These are phyloP conservation scores for Pulicaria dysenterica DNA, from an alignment of 129 eudicot species.

Conservation along the genomic window DNA sequence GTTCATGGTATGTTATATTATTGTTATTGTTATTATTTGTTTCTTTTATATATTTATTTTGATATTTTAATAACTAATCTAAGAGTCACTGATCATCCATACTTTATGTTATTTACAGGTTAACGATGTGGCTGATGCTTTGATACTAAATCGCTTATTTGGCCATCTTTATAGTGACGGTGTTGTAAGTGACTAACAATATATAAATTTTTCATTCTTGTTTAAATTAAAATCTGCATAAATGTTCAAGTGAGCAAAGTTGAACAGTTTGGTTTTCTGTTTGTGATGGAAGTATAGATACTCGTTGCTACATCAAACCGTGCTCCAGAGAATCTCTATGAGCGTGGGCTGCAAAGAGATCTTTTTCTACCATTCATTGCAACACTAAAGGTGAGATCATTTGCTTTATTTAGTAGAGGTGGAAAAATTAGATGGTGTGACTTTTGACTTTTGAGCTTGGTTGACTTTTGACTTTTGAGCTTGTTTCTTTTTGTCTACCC, in stretches of 20 bases:
- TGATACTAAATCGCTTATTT: constrained; percentile 83
- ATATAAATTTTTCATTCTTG: background rate
- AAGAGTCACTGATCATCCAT: background rate
- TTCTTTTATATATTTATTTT: background rate
- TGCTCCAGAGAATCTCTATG: constrained; percentile 93
- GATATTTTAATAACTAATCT: background rate
- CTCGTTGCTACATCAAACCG: constrained; percentile 98
- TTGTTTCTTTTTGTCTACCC: background rate
- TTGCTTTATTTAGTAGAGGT: background rate
- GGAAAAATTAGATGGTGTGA: background rate
- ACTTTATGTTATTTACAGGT: constrained; percentile 48
- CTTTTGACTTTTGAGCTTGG: background rate
- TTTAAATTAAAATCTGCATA: background rate
- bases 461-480: background rate
- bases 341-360: constrained; percentile 93
- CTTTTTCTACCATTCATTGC: constrained; percentile 95
- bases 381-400: constrained; percentile 65
- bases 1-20: constrained; percentile 66
- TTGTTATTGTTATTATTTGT: background rate
- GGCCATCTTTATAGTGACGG: constrained; percentile 76
- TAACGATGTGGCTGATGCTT: constrained; percentile 95
- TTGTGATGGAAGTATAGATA: constrained; percentile 60
- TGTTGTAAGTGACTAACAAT: constrained; percentile 55
- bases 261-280: background rate
- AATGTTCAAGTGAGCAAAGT: constrained; percentile 10